Base-by-base conservation (phyloP, 208 protist species). In the Wallacemonas sp. region DNA sequence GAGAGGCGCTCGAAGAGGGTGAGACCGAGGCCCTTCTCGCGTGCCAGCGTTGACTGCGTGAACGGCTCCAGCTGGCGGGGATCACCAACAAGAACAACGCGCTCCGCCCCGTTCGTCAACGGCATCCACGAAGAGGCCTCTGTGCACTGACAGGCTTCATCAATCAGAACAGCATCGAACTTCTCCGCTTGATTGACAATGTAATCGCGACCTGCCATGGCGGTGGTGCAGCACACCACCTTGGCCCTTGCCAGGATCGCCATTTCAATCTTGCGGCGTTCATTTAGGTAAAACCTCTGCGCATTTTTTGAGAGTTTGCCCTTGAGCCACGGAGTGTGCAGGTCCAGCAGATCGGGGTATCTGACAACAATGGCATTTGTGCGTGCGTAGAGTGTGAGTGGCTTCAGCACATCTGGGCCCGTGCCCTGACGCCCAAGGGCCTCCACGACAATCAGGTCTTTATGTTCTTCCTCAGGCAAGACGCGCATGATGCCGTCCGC, bases 61-160 rank as follows among this genome's bases (percentile, higher is more conserved):
- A 99, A 90, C 11, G 98, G 98, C 27, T 97, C 96, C 8, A 99
- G 74, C 80, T 99, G 98, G 70, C 87, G 98, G 73, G 99, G 97
- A 71, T 99, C 98, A 23, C 97, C 97, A 19, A 98, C 95, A 0
- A 98, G 68, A 23, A 98, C 69, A 2, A 98, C 70, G 62, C 99
- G 97, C 55, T 95, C 84, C 5, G 97, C 87, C 33, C 97, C 96
- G 47, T 87, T 57, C 12, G 99, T 87, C 11, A 99, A 64, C 17
- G 98, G 96, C 61, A 99, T 98, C n/a, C 99, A 70, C 43, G 74
- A 87, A 73, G 99, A 98, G 34, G 98, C 98, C 72, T 99, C 98
- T 19, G 87, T 94, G 17, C 80, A 85, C 69, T 99, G 97, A 1
- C 98, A 99, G 16, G 78, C 72, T 80, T 99, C 98, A 83, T 99